These are phyloP conservation scores for Pyrenochaeta sp. DNA, from an alignment of 2,329 filamentous ascomycete species.

Conservation along the genomic window DNA sequence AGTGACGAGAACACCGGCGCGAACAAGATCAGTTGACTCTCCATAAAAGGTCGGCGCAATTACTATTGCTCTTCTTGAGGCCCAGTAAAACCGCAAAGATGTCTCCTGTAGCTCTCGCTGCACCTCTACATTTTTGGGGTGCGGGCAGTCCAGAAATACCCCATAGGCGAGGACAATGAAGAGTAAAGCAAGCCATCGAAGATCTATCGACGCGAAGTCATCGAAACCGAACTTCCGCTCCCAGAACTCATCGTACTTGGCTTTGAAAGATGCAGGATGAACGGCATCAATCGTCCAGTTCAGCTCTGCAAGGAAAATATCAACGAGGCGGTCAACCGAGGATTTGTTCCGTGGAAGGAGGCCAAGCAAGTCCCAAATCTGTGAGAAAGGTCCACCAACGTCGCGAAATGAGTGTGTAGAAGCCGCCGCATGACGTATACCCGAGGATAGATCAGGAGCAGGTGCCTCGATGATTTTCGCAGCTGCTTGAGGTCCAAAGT, in stretches of 20 bases:
- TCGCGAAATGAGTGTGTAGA: conserved; percentile 35
- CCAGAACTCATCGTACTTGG: conserved; percentile 51
- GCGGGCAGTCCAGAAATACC: conserved; percentile 47
- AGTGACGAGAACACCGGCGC: conserved; percentile 51
- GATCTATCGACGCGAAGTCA: conserved; percentile 50
- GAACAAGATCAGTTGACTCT: conserved; percentile 51
- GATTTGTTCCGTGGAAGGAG: conserved; percentile 49
- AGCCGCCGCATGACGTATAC: conserved; percentile 22
- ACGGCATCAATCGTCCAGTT: conserved; percentile 50
- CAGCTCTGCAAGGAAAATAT: conserved; percentile 47
- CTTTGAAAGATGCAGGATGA: conserved; percentile 43
- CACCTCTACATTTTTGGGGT: conserved; percentile 39
- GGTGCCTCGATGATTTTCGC: conserved; percentile 27
- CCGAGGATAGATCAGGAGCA: conserved; percentile 21
- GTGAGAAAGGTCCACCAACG: conserved; percentile 42
- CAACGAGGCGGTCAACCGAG: conserved; percentile 46
- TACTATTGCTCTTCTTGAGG: conserved; percentile 49
- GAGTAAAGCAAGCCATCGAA: conserved; percentile 52
- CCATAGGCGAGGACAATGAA: conserved; percentile 54
- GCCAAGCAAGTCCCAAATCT: conserved; percentile 54
- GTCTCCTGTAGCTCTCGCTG: conserved; percentile 49
- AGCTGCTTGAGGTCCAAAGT: conserved; percentile 27
- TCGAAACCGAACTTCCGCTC: conserved; percentile 50
- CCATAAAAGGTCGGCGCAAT: conserved; percentile 54
- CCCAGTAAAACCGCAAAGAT: conserved; percentile 54